phyloP scores from a whole-genome alignment of 2,329 filamentous ascomycete genomes.

The Cordyceps pruinosa region DNA sequence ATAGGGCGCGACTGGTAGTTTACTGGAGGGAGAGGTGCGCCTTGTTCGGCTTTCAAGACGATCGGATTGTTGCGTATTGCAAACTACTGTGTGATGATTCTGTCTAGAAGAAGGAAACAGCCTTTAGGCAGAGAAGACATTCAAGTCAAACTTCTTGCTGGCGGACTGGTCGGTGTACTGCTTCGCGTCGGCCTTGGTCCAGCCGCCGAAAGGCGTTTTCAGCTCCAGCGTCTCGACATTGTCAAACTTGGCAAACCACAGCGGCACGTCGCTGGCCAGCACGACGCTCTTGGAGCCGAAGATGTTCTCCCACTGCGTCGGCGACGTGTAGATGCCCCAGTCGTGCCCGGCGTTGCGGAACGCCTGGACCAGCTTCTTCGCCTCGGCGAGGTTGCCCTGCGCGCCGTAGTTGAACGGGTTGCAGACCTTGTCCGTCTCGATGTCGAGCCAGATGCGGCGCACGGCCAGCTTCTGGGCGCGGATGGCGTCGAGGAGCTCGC shows the following conservation, averaged over 20 bases:
- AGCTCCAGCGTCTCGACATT: slow-evolving; percentile 11
- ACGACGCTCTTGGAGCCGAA: slow-evolving; percentile 5
- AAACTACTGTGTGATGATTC: too few relatives aligned
- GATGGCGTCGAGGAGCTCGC: slow-evolving; percentile 7
- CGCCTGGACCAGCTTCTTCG: slow-evolving; percentile 31
- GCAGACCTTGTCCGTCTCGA: slow-evolving; percentile 11
- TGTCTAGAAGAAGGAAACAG: too few relatives aligned
- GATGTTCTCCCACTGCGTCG: slow-evolving; percentile 7
- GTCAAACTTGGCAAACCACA: slow-evolving; percentile 14
- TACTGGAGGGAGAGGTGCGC: too few relatives aligned
- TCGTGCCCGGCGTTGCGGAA: slow-evolving; percentile 1
- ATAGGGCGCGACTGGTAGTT: too few relatives aligned
- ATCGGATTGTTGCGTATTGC: too few relatives aligned
- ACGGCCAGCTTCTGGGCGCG: slow-evolving; percentile 4
- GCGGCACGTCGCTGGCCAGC: slow-evolving; percentile 9
- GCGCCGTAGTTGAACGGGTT: slow-evolving; percentile 10
- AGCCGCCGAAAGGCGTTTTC: slow-evolving; percentile 12
- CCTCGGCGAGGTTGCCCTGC: slow-evolving; percentile 6
- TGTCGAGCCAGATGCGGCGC: slow-evolving; percentile 12
- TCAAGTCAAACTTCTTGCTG: slow-evolving; percentile 8
- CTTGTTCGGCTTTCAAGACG: too few relatives aligned
- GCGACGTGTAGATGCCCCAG: slow-evolving; percentile 12
- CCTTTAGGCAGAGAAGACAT: slow-evolving; percentile 12
- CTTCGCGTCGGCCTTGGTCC: slow-evolving; percentile 12
- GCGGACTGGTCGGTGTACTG: slow-evolving; percentile 11